Evolutionary conservation across 352 stramenopile species (phyloP), one percentile per base, ranked within the genome.

Genomic region (Pythium dissimile): DNA sequence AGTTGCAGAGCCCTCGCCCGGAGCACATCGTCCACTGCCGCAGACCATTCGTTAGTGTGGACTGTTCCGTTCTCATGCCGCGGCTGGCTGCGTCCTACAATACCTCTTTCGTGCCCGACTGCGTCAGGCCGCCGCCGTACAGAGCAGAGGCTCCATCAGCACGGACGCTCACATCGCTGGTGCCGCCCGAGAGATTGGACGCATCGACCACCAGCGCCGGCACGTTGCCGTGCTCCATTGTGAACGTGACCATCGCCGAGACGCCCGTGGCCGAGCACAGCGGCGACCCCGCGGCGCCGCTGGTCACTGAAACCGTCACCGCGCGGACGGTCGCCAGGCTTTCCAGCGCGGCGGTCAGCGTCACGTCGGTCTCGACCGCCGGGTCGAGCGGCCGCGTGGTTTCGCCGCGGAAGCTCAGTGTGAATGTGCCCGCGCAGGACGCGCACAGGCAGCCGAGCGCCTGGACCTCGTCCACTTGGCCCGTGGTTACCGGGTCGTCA

Each of bases 381-480:
- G 67, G 65, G 42, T 75, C 55, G 2, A 91, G 46, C 13, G 69
- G 42, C 5, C 74, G 59, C 13, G 79, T 88, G 12, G 71, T 83
- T 20, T 75, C 60, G 9, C 77, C 82, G 9, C 72, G 69, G 46
- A 87, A 89, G 16, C 59, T 79, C 10, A 94, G 53, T 7, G 67
- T 84, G 54, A 95, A 89, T 1, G 72, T 69, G 9, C 86, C 80
- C 0, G 65, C 61, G 69, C 72, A 97, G 31, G 69, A 48, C 60
- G 57, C 48, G 67, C 71, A 90, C 24, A 64, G 31, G 44, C 89
- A 97, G 5, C 75, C 77, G 21, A 97, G 66, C 5, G 71, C 61
- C 59, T 97, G 89, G 23, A 94, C 43, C 51, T 96, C 89, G 44
- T 92, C 77, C 6, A 78, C 59, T 53, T 96, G 84, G 2, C 69